A percentile compares a stretch with the other conserved stretches of the same genome.
Evolutionary conservation across 2,329 filamentous ascomycete species (phyloP).

Genomic region (Pyricularia pennisetigena): DNA sequence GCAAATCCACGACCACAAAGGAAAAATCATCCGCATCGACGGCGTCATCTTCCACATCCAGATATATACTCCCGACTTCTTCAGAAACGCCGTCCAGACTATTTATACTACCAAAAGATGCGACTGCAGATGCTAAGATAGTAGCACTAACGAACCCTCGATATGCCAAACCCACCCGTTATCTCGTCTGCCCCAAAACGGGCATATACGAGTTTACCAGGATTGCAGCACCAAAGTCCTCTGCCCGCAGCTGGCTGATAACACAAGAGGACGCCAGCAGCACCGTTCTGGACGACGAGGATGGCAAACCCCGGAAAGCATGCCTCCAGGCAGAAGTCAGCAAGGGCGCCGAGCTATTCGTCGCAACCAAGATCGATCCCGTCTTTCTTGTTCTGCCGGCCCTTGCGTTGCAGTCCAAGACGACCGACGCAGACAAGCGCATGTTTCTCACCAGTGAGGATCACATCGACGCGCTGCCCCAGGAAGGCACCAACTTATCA

Average conservation of each 20-base stretch:
- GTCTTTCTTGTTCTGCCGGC: conserved; percentile 75
- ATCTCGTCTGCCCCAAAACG: conserved; percentile 50
- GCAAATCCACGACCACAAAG: conserved; percentile 19
- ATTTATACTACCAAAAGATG: conserved; percentile 50
- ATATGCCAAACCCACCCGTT: conserved; percentile 42
- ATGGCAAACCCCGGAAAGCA: conserved; percentile 1
- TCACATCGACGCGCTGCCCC: conserved; percentile 51
- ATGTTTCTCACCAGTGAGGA: conserved; percentile 63
- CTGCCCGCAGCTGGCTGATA: conserved; percentile 54
- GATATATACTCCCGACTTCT: conserved; percentile 29
- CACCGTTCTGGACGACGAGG: conserved; percentile 7
- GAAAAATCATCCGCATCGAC: conserved; percentile 7
- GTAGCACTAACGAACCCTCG: conserved; percentile 51
- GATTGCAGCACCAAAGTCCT: conserved; percentile 40
- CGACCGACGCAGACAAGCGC: conserved; percentile 39
- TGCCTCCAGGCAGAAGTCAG: conserved; percentile 30
- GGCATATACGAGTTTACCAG: conserved; percentile 58
- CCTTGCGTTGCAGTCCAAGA: conserved; percentile 36
- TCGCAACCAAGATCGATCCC: conserved; percentile 77
- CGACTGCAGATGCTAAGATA: conserved; percentile 43
- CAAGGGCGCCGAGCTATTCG: conserved; percentile 62
- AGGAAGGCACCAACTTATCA: conserved; percentile 39
- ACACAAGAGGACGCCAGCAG: conserved; percentile 17
- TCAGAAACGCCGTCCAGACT: conserved; percentile 38
- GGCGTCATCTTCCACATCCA: conserved; percentile 20